Conservation (phyloP, 176 grass and related monocot genomes). For the Avena insularis region DNA sequence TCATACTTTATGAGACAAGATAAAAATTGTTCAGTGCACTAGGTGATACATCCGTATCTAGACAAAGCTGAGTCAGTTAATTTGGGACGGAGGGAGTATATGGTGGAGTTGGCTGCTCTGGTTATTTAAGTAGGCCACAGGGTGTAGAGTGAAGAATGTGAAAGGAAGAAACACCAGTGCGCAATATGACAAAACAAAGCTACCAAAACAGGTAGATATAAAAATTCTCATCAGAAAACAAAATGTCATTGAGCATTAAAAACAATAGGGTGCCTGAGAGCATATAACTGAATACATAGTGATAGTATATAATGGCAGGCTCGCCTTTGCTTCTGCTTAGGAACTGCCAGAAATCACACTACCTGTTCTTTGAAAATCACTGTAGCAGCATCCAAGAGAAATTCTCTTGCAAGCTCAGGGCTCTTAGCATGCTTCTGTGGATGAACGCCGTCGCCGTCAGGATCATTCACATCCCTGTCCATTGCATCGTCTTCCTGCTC, state of each 20-base stretch:
- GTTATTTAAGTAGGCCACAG: conserved; percentile 6
- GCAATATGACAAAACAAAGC: neutral
- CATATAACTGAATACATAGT: neutral
- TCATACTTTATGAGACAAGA: neutral
- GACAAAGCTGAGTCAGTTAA: no score
- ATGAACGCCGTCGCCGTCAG: conserved; percentile 66
- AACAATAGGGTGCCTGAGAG: neutral
- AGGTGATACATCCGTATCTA: no score
- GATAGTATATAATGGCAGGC: neutral
- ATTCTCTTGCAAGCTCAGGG: conserved; percentile 95
- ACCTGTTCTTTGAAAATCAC: conserved; percentile 99
- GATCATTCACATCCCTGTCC: conserved; percentile 90
- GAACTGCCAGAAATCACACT: conserved; percentile 48
- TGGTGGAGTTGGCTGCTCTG: neutral
- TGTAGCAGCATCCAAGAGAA: conserved; percentile 93
- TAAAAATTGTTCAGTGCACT: neutral
- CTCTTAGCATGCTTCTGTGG: conserved; percentile 98
- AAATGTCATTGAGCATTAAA: neutral
- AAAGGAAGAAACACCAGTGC: neutral
- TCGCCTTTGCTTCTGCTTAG: neutral
- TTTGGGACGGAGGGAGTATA: no score
- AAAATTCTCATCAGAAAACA: neutral
- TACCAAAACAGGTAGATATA: neutral
- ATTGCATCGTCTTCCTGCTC: conserved; percentile 87
- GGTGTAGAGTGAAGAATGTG: conserved; percentile 12